phyloP scores from a whole-genome alignment of 2,329 filamentous ascomycete species.

The Plectosphaerella plurivora region DNA sequence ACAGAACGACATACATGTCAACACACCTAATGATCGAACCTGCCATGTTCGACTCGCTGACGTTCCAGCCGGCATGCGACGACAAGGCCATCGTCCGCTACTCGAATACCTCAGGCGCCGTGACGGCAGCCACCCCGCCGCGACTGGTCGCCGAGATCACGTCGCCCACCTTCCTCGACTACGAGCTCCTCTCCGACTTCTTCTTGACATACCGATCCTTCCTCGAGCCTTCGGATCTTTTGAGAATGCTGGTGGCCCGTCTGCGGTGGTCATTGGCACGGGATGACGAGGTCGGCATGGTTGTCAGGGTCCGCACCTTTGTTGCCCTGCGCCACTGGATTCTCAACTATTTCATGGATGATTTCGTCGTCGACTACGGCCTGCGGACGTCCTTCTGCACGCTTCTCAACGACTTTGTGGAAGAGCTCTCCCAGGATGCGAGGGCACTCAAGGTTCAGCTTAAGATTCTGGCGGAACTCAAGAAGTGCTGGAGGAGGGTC shows the following conservation, averaged over 20 bases:
- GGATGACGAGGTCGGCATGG: constrained; percentile 78
- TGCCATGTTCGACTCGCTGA: constrained; percentile 76
- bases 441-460: constrained; percentile 51
- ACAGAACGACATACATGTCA: constrained; percentile 43
- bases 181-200: constrained; percentile 95
- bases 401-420: constrained; percentile 66
- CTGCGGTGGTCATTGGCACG: constrained; percentile 81
- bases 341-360: constrained; percentile 93
- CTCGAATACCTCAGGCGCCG: constrained; percentile 63
- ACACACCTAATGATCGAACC: constrained; percentile 57
- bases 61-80: constrained; percentile 73
- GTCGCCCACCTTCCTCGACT: constrained; percentile 91
- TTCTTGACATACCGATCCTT: constrained; percentile 94
- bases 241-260: constrained; percentile 79
- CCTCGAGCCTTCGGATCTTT: constrained; percentile 68
- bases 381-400: constrained; percentile 76
- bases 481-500: constrained; percentile 93
- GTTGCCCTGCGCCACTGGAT: constrained; percentile 97
- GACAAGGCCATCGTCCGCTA: constrained; percentile 80
- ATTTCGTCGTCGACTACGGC: constrained; percentile 75
- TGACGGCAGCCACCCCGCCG: constrained; percentile 84
- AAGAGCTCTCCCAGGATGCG: constrained; percentile 44
- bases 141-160: constrained; percentile 95
- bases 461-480: constrained; percentile 89
- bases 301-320: constrained; percentile 94